Percentiles rank a stretch among this genome's conserved stretches.
Evolutionary conservation across 1,284 basidiomycete species (phyloP).

Genomic region (Prillingera fragicola): DNA sequence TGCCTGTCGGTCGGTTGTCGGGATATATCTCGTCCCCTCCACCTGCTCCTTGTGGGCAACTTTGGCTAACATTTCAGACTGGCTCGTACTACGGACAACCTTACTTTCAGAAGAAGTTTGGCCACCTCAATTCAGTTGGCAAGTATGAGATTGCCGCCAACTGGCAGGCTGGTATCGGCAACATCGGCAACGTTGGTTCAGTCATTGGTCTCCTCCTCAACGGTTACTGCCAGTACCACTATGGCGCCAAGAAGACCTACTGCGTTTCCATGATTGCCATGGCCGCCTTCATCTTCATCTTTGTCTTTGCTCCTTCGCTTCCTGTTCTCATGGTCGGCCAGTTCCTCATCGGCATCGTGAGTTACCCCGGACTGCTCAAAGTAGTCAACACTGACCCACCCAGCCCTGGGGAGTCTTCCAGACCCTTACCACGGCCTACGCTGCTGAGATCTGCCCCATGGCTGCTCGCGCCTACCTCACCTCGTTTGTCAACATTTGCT

Average conservation of each 20-base stretch:
- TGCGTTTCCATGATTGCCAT: conserved; percentile 35
- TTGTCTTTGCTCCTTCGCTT: conserved; percentile 46
- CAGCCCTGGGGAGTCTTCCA: conserved; percentile 49
- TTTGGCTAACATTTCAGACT: conserved; percentile 14
- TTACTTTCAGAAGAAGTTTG: conserved; percentile 29
- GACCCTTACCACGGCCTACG: conserved; percentile 50
- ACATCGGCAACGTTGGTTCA: conserved; percentile 24
- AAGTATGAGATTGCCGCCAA: conserved; percentile 17
- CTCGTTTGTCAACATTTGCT: conserved; percentile 46
- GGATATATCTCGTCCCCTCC: no score
- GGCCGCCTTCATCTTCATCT: conserved; percentile 39
- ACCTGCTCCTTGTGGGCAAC: no score
- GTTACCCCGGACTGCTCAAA: no score
- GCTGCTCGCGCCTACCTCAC: conserved; percentile 7
- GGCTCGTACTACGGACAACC: conserved; percentile 47
- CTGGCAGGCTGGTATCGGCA: conserved; percentile 47
- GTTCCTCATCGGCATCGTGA: conserved; percentile 3
- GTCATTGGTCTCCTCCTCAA: conserved; percentile 28
- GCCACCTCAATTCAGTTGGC: conserved; percentile 5
- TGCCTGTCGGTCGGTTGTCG: no score
- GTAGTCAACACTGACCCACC: background rate
- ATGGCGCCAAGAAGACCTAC: conserved; percentile 40
- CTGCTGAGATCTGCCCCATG: conserved; percentile 50
- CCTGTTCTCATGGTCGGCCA: conserved; percentile 38
- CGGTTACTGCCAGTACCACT: conserved; percentile 33